Evolutionary conservation across 768 basidiomycete genomes (phyloP), one percentile per base, ranked within the genome.

Genomic region (Mycena kentingensis): DNA sequence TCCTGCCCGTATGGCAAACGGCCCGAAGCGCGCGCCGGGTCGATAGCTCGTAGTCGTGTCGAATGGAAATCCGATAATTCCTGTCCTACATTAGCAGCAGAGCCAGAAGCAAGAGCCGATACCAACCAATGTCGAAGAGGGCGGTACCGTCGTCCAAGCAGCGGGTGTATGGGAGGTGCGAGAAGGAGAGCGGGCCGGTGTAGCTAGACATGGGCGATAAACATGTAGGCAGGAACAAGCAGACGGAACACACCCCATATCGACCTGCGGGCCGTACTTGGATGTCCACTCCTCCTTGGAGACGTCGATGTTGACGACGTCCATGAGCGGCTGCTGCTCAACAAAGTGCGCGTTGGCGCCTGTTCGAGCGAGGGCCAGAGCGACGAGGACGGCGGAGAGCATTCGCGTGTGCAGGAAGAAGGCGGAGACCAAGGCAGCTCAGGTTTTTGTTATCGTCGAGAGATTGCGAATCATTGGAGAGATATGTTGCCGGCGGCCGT

Each of bases 161-260:
- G 29, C 73, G 71, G 4, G 67, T 45, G 60, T 85, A 86, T 2
- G 82, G 78, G 13, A 85, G 67, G 60, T 87, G 88, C 15, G 87
- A 85, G 68, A 88, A 89, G 11, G 82, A 70, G 18, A 81, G 70
- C 13, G 83, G 79, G 4, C 87, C 87, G 5, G 79, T 77, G 71
- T 84, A 88, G 3, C 70, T n/a, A n/a, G n/a, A n/a, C n/a, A n/a
- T n/a, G n/a, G n/a, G n/a, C n/a, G n/a, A n/a, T n/a, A n/a, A n/a
- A n/a, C n/a, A n/a, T n/a, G n/a, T n/a, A n/a, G n/a, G n/a, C n/a
- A n/a, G n/a, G n/a, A n/a, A n/a, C n/a, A n/a, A n/a, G n/a, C n/a
- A n/a, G n/a, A n/a, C n/a, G n/a, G n/a, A n/a, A n/a, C n/a, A n/a
- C n/a, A n/a, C 22, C 41, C 65, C 28, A 82, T 74, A 65, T 87